Percentiles rank a stretch among this genome's conserved stretches.
Evolutionary conservation across 805 yeast genomes (phyloP).

Genomic region (Pichia cabralensis): DNA sequence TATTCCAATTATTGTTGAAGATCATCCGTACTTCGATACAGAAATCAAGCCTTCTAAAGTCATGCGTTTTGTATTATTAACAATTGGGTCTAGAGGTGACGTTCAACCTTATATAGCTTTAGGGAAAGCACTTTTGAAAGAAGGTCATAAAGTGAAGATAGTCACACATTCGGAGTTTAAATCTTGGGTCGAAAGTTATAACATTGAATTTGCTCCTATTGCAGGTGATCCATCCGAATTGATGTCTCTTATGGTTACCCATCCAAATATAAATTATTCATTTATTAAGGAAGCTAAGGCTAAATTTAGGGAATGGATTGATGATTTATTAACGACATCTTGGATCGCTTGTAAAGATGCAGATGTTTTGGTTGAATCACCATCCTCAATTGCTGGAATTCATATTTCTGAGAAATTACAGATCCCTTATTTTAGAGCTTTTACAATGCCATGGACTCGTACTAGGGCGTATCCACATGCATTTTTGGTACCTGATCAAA

Average conservation of each 20-base stretch:
- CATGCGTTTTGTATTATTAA: slow-evolving; percentile 56
- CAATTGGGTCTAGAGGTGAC: slow-evolving; percentile 94
- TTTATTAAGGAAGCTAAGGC: slow-evolving; percentile 75
- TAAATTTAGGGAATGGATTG: slow-evolving; percentile 77
- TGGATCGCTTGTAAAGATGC: slow-evolving; percentile 84
- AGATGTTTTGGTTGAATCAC: slow-evolving; percentile 87
- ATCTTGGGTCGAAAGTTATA: slow-evolving; percentile 61
- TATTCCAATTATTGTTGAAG: slow-evolving; percentile 61
- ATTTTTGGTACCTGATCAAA: slow-evolving; percentile 87
- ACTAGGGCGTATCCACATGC: slow-evolving; percentile 97
- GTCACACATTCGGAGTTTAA: slow-evolving; percentile 80
- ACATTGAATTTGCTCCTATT: slow-evolving; percentile 57
- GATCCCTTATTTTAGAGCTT: slow-evolving; percentile 88
- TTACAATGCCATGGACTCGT: slow-evolving; percentile 98
- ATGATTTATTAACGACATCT: slow-evolving; percentile 55
- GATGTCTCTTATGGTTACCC: slow-evolving; percentile 87
- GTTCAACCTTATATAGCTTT: slow-evolving; percentile 93
- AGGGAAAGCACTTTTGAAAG: slow-evolving; percentile 65
- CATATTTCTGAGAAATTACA: slow-evolving; percentile 89
- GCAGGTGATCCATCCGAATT: slow-evolving; percentile 92
- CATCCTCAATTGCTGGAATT: slow-evolving; percentile 91
- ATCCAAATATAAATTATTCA: slow-evolving; percentile 77
- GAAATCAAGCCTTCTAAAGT: slow-evolving; percentile 44
- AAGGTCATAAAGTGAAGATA: slow-evolving; percentile 78
- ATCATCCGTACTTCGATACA: slow-evolving; percentile 35